phyloP scores from a whole-genome alignment of 306 rosid genomes.

The Pueraria montana region DNA sequence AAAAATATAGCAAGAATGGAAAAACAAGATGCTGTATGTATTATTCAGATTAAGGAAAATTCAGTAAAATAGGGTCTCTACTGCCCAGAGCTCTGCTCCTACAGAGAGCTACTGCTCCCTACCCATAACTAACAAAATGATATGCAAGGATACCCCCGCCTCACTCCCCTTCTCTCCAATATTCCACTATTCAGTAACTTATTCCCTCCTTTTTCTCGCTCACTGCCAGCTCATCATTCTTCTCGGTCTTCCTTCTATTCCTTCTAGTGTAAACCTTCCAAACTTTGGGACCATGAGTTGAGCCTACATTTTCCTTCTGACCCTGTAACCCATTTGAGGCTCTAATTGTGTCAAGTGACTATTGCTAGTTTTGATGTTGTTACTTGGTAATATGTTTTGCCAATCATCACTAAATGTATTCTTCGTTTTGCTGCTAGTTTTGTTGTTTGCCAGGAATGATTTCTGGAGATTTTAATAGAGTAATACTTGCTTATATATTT shows the following conservation, averaged over 20 bases:
- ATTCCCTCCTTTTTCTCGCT: neutral
- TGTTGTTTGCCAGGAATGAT: neutral
- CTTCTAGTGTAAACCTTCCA: neutral
- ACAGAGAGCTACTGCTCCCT: neutral
- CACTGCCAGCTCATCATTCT: neutral
- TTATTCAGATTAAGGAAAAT: neutral
- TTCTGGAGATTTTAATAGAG: conserved; percentile 8
- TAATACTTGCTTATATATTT: neutral
- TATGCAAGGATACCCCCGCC: neutral
- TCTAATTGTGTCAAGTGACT: neutral
- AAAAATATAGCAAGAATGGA: neutral
- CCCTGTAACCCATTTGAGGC: neutral
- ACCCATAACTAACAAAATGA: neutral
- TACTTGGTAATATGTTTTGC: conserved; percentile 22
- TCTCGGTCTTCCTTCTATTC: neutral
- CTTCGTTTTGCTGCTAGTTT: conserved; percentile 23
- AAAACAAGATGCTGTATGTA: neutral
- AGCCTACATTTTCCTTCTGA: neutral
- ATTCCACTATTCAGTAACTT: neutral
- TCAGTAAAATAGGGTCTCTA: neutral
- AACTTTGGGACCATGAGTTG: neutral
- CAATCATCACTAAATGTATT: neutral
- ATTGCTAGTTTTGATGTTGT: conserved; percentile 17
- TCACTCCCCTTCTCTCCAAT: too few relatives aligned
- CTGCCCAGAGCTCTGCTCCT: neutral